A percentile compares a stretch with the other conserved stretches of the same genome.
phyloP scores from a whole-genome alignment of 2,329 filamentous ascomycete genomes.

The Fusarium secorum region DNA sequence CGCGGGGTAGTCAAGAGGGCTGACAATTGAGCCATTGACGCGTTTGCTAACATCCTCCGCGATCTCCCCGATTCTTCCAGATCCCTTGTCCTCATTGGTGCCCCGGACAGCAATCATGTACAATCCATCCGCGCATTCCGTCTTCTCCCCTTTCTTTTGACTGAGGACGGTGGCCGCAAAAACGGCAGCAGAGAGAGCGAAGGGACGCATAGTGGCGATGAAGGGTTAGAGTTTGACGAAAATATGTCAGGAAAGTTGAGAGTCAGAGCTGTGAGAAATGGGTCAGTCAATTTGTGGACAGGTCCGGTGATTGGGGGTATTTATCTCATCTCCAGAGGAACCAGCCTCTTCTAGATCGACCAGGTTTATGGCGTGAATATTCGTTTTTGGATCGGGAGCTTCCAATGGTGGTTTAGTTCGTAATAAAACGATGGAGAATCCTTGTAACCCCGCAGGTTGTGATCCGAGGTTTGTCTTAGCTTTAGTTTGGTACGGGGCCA shows the following conservation, averaged over 20 bases:
- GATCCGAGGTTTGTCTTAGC: conserved; percentile 27
- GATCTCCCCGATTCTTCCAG: conserved; percentile 46
- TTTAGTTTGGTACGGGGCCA: background rate
- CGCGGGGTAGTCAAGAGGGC: conserved; percentile 51
- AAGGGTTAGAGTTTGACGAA: background rate
- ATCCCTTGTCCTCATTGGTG: conserved; percentile 46
- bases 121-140: conserved; percentile 47
- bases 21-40: conserved; percentile 47
- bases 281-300: background rate
- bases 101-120: conserved; percentile 53
- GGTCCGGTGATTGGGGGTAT: conserved; percentile 1
- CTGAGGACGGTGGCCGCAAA: conserved; percentile 37
- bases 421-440: conserved; percentile 4
- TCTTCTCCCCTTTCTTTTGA: conserved; percentile 30
- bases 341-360: conserved; percentile 9
- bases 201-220: conserved; percentile 27
- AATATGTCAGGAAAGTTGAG: background rate
- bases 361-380: background rate
- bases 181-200: conserved; percentile 34
- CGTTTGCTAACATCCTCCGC: conserved; percentile 45
- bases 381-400: conserved; percentile 10
- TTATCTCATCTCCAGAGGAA: conserved; percentile 10
- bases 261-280: background rate
- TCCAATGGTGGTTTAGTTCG: conserved; percentile 29
- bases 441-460: conserved; percentile 28